Evolutionary conservation across 208 protist species (phyloP).

Genomic region (Leishmania braziliensis): DNA sequence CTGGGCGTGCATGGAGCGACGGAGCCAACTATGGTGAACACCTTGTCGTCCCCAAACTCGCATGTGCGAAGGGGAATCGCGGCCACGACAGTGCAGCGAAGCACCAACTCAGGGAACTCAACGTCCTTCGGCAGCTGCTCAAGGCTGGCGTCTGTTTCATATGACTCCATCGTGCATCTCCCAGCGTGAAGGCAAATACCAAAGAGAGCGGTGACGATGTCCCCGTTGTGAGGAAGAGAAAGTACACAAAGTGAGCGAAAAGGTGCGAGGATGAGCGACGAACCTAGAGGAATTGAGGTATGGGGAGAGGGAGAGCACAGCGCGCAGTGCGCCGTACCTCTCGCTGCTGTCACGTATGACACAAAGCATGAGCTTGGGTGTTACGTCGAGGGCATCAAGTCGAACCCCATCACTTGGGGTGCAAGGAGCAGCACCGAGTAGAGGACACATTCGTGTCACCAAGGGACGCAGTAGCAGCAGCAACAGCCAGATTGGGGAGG

Average conservation of each 20-base stretch:
- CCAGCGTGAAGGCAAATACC: neutral
- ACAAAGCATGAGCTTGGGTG: neutral
- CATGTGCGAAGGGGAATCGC: conserved; percentile 48
- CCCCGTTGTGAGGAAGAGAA: neutral
- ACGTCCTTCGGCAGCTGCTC: conserved; percentile 28
- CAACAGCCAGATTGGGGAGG: neutral
- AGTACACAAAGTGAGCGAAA: neutral
- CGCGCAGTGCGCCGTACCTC: neutral
- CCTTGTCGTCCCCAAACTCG: conserved; percentile 56
- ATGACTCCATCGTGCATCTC: conserved; percentile 35
- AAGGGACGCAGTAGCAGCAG: neutral
- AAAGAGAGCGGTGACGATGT: neutral
- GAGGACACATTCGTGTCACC: neutral
- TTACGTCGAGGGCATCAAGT: neutral
- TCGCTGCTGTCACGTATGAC: neutral
- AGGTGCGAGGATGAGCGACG: neutral
- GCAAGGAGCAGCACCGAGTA: too few species aligned
- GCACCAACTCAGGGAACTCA: conserved; percentile 26
- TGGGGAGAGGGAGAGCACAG: neutral
- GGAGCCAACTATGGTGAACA: conserved; percentile 56
- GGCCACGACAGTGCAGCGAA: conserved; percentile 52
- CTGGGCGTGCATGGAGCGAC: conserved; percentile 14
- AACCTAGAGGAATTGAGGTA: neutral
- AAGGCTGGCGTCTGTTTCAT: conserved; percentile 50
- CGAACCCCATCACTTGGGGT: too few species aligned